Conservation (phyloP, 2,329 filamentous ascomycete genomes). For the Ceratocystis harringtonii region DNA sequence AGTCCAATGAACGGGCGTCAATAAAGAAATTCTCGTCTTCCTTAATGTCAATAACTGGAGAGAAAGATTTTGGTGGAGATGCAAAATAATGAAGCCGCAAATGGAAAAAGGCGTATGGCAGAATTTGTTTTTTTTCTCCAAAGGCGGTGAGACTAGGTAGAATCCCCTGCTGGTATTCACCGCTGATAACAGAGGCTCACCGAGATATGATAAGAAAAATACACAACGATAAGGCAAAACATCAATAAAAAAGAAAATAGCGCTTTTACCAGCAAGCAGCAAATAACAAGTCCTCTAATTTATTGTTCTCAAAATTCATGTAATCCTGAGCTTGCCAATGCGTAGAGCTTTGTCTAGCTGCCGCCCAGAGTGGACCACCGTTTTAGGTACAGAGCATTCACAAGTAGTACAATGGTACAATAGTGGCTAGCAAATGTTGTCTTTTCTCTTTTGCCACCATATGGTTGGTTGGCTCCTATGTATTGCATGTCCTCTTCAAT, state of each 20-base stretch:
- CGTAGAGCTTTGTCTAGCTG: not conserved
- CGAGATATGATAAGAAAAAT: constrained; percentile 6
- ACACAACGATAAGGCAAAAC: constrained; percentile 7
- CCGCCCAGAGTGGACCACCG: not conserved
- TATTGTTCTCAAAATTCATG: no score
- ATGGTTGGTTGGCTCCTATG: not conserved
- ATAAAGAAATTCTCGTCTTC: not conserved
- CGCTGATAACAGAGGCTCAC: constrained; percentile 2
- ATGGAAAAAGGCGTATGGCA: constrained; percentile 11
- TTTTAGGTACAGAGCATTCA: no score
- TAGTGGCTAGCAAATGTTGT: not conserved
- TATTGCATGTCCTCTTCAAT: not conserved
- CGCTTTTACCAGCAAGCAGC: no score
- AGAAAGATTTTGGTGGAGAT: constrained; percentile 15
- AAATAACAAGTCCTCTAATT: no score
- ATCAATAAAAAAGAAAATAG: not conserved
- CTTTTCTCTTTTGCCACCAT: not conserved
- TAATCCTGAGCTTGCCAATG: no score
- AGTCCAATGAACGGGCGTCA: not conserved
- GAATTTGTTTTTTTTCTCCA: constrained; percentile 13
- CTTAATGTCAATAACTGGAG: not conserved
- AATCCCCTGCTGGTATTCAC: not conserved
- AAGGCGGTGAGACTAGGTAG: constrained; percentile 14
- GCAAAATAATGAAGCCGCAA: constrained; percentile 3
- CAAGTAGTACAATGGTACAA: no score